Evolutionary conservation across 345 rosid species (phyloP).

Genomic region (Mangifera indica): DNA sequence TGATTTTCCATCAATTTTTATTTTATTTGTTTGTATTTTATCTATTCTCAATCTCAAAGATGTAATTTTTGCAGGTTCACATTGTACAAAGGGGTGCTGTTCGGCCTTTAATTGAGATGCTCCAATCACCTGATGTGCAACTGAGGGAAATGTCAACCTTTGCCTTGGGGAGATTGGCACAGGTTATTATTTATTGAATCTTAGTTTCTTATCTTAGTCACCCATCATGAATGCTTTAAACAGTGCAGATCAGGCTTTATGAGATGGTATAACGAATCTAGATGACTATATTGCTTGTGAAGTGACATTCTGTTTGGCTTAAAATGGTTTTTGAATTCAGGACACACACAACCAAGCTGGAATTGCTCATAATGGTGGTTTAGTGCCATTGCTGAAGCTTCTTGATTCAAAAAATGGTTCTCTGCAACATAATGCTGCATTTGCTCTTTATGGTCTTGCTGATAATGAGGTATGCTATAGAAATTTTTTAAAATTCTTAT

Average conservation of each 20-base stretch:
- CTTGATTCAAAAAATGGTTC: constrained; percentile 96
- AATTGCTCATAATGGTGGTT: constrained; percentile 89
- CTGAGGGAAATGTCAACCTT: constrained; percentile 98
- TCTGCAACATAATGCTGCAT: constrained; percentile 98
- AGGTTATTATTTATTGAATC: constrained; percentile 49
- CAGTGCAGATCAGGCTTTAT: neutral
- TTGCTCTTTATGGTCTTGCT: constrained; percentile 98
- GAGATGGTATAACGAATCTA: neutral
- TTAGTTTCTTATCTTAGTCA: neutral
- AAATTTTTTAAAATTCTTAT: constrained; percentile 12
- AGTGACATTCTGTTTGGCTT: neutral
- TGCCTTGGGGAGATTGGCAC: constrained; percentile 99
- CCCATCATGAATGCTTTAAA: neutral
- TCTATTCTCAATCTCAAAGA: constrained; percentile 14
- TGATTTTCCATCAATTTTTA: neutral
- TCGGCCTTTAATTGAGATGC: constrained; percentile 90
- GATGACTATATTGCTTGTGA: neutral
- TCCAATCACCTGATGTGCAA: constrained; percentile 83
- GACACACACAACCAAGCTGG: constrained; percentile 99
- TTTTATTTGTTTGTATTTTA: constrained; percentile 1
- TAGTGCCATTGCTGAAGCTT: constrained; percentile 84
- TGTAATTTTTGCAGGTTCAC: constrained; percentile 64
- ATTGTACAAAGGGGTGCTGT: constrained; percentile 99
- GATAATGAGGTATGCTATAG: constrained; percentile 80
- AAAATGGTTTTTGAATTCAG: constrained; percentile 40